phyloP scores from a whole-genome alignment of 75 land plant species.

The Cryptomeria japonica region DNA sequence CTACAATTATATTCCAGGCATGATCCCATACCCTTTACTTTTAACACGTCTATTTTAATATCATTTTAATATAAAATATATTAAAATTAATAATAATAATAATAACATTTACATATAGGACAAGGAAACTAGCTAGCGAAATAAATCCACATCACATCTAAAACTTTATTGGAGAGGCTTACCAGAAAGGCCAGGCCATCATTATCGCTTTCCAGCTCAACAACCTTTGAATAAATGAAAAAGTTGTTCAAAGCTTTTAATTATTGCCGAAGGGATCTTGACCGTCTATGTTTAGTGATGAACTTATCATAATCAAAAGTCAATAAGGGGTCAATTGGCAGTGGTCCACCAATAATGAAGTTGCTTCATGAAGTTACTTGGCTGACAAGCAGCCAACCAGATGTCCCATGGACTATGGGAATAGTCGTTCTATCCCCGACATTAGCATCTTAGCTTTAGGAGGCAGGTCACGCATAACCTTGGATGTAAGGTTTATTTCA shows the following conservation, averaged over 20 bases:
- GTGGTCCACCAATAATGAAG: neutral
- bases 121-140: too few relatives aligned
- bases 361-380: neutral
- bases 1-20: too few relatives aligned
- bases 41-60: too few relatives aligned
- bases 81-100: too few relatives aligned
- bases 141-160: neutral
- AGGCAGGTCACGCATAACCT: too few relatives aligned
- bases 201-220: neutral
- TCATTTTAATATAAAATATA: too few relatives aligned
- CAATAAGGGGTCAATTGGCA: neutral
- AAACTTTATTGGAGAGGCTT: neutral
- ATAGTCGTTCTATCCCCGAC: neutral
- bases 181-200: neutral
- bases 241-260: neutral
- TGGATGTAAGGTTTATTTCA: neutral
- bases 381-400: neutral
- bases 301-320: neutral
- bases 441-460: neutral
- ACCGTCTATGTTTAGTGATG: neutral
- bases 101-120: too few relatives aligned
- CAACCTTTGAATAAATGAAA: neutral
- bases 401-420: neutral
- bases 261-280: neutral
- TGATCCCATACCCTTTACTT: too few relatives aligned